A percentile compares a stretch with the other conserved stretches of the same genome.
Conservation (phyloP, 441 rosid genomes). For the Corymbia citriodora region DNA sequence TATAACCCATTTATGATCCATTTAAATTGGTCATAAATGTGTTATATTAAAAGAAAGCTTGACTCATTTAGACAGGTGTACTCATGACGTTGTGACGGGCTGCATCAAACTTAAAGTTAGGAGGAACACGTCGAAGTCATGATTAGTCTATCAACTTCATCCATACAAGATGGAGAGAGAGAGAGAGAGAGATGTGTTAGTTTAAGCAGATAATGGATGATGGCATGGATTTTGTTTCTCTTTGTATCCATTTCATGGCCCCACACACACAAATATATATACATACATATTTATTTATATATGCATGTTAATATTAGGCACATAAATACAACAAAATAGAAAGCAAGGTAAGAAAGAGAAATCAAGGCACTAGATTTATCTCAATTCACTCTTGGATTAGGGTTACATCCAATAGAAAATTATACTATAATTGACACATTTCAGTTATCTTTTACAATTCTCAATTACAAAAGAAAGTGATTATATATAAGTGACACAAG, state of each 20-base stretch:
- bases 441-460: not conserved
- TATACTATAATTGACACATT: too few species aligned
- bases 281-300: too few species aligned
- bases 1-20: too few species aligned
- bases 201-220: not conserved
- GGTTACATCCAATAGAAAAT: not conserved
- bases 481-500: not conserved
- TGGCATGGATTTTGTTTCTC: not conserved
- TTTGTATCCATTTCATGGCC: not conserved
- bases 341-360: not conserved
- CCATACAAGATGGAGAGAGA: not conserved
- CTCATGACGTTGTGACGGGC: fast-evolving
- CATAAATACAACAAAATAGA: not conserved
- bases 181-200: not conserved
- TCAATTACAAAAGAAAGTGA: not conserved
- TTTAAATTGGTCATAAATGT: too few species aligned
- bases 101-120: not conserved
- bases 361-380: not conserved
- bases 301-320: not conserved
- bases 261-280: not conserved
- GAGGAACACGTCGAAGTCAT: not conserved
- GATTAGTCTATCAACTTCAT: not conserved
- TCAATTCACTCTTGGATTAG: not conserved
- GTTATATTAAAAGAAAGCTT: too few species aligned
- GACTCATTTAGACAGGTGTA: too few species aligned